phyloP scores from a whole-genome alignment of 345 rosid genomes.

The Aquilaria sinensis region DNA sequence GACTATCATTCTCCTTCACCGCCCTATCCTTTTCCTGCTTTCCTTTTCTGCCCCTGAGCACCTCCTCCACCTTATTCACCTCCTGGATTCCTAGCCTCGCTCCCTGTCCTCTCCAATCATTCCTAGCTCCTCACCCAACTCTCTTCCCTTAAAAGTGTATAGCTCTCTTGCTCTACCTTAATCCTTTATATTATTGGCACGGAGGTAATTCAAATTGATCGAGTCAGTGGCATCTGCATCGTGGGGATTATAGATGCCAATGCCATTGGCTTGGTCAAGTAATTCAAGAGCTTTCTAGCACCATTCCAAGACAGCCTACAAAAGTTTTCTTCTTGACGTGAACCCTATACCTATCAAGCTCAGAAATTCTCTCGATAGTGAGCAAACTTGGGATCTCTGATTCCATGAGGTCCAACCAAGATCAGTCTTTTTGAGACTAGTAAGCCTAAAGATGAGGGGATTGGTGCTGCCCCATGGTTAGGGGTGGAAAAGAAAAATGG shows the following conservation, averaged over 20 bases:
- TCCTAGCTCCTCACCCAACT: too few relatives aligned
- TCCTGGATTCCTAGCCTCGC: constrained; percentile 40
- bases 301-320: constrained; percentile 68
- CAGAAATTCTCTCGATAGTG: constrained; percentile 7
- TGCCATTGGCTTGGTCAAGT: constrained; percentile 29
- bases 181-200: too few relatives aligned
- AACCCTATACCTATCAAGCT: constrained; percentile 28
- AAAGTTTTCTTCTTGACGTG: constrained; percentile 63
- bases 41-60: too few relatives aligned
- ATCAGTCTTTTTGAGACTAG: too few relatives aligned
- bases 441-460: too few relatives aligned
- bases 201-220: constrained; percentile 14
- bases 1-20: too few relatives aligned
- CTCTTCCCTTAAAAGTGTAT: too few relatives aligned
- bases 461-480: not conserved
- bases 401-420: constrained; percentile 18
- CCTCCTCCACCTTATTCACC: constrained; percentile 42
- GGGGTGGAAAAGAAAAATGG: not conserved
- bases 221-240: constrained; percentile 9
- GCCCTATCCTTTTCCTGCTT: too few relatives aligned
- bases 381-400: constrained; percentile 21
- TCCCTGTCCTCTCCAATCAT: too few relatives aligned
- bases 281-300: constrained; percentile 81
- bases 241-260: constrained; percentile 16
- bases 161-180: too few relatives aligned